A percentile compares a stretch with the other conserved stretches of the same genome.
These are phyloP conservation scores for Pythium sukuiense DNA, from an alignment of 352 stramenopile genomes.

Conservation along the genomic window DNA sequence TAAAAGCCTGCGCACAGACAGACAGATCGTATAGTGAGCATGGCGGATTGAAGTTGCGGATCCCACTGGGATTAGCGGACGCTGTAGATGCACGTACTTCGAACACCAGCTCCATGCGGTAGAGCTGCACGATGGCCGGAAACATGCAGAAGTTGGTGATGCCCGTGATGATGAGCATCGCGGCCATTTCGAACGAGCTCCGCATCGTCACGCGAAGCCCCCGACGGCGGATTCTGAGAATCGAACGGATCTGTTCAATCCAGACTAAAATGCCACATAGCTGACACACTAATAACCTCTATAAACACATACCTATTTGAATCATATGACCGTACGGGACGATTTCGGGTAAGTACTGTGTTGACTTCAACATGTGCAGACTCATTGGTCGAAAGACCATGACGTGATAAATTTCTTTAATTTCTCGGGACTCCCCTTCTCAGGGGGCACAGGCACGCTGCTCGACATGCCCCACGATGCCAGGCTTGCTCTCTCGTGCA, in stretches of 20 bases:
- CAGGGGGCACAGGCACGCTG: neutral
- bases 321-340: constrained; percentile 12
- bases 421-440: constrained; percentile 73
- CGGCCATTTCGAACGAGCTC: constrained; percentile 56
- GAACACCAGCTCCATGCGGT: constrained; percentile 58
- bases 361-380: neutral
- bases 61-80: neutral
- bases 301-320: neutral
- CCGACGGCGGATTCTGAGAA: neutral
- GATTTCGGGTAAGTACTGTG: neutral
- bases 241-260: neutral
- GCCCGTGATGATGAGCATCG: constrained; percentile 76
- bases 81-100: constrained; percentile 43
- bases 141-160: constrained; percentile 83
- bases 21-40: neutral
- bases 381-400: constrained; percentile 61
- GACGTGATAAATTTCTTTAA: constrained; percentile 90
- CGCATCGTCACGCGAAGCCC: constrained; percentile 35
- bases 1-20: constrained; percentile 47
- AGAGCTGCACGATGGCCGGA: constrained; percentile 62
- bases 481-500: no score
- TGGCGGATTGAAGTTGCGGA: neutral
- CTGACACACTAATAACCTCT: neutral
- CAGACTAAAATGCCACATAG: neutral
- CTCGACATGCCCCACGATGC: no score